Evolutionary conservation across 2,329 filamentous ascomycete species (phyloP).

Genomic region (Arachnomyces sp.): DNA sequence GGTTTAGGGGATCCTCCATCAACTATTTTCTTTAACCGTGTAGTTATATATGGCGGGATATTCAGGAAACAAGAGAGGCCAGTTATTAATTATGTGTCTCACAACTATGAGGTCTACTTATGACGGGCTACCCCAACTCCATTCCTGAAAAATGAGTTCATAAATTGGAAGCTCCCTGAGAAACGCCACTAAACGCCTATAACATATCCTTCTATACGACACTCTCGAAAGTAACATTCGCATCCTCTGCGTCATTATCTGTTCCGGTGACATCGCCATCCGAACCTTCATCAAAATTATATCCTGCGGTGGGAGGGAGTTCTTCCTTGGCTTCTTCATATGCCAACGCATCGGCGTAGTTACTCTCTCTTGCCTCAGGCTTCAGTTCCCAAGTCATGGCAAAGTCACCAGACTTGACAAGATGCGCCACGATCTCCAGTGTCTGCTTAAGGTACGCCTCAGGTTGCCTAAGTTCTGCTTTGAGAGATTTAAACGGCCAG

Average conservation of each 20-base stretch:
- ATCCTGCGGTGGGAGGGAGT: conserved; percentile 39
- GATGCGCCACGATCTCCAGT: conserved; percentile 70
- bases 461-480: conserved; percentile 70
- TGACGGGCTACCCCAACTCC: neutral
- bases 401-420: conserved; percentile 77
- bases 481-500: conserved; percentile 88
- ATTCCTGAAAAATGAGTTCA: neutral
- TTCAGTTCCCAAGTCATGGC: conserved; percentile 80
- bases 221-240: conserved; percentile 72
- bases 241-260: conserved; percentile 55
- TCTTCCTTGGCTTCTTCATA: conserved; percentile 47
- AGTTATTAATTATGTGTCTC: neutral
- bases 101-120: conserved; percentile 2
- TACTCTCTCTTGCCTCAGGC: conserved; percentile 56
- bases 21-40: too few relatives aligned
- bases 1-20: too few relatives aligned
- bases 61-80: too few relatives aligned
- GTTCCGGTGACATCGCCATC: conserved; percentile 46
- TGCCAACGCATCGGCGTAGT: conserved; percentile 34
- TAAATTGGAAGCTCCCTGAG: neutral
- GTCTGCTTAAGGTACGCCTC: conserved; percentile 87
- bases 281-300: conserved; percentile 44
- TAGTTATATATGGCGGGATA: too few relatives aligned
- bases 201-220: conserved; percentile 45
- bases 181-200: too few relatives aligned